Base-by-base conservation (phyloP, 208 protist genomes). In the Trypanosomatidae sp. region DNA sequence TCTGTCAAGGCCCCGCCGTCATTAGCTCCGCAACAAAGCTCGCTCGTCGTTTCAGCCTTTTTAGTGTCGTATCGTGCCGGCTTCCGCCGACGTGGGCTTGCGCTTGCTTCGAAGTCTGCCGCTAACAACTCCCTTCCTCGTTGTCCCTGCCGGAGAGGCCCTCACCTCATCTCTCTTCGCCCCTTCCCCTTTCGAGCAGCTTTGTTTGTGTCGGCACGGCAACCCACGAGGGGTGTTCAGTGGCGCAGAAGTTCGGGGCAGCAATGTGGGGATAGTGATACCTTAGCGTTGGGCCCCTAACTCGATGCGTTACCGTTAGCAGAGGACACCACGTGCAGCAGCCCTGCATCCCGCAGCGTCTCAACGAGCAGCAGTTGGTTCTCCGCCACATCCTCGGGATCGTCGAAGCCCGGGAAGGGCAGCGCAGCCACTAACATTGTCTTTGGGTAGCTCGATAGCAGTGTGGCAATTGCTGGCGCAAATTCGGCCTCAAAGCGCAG, bases 401-500 rank as follows among this genome's bases (percentile, higher is more conserved):
- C 79, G n/a, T 84, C 83, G 67, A 89, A 90, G 44, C 73, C 77
- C 7, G 85, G 83, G 66, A 92, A 89, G 1, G 88, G 88, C 8
- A 92, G 73, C 13, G 71, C 62, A 17, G 65, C 71, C 8, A 90
- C 83, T 6, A 50, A 10, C 25, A 83, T 67, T 65, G 67, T 65
- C 59, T 82, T 80, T 10, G 77, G 79, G 56, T 81, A 77, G 19
- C 64, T 66, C 1, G 83, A 71, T 56, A 92, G 71, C 33, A 92
- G 69, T 10, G 84, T 88, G 2, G 88, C 88, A 17, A 92, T 76
- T 46, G 88, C 88, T 1, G 88, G 85, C 1, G 88, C 88, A 66
- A 92, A 90, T 13, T 87, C 88, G 8, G 56, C 70, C 72, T 92
- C 88, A 62, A 92, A 92, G 44, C 88, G 82, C 55, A 90, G 76